A percentile compares a stretch with the other conserved stretches of the same genome.
Evolutionary conservation across 768 basidiomycete genomes (phyloP).

Genomic region (Butyriboletus loyo): DNA sequence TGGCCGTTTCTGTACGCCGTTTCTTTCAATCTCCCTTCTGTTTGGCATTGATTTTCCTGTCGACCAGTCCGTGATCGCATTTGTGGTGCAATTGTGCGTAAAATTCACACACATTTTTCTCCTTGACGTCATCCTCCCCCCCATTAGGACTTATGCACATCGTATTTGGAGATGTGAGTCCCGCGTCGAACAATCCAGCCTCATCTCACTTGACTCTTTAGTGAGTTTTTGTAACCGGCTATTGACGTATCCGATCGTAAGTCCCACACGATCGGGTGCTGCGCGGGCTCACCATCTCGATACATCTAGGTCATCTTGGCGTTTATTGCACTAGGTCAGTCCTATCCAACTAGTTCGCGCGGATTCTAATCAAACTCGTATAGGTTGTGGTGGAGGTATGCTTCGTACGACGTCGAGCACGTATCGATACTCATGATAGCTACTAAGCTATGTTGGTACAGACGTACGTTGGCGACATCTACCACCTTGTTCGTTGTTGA

Average conservation of each 20-base stretch:
- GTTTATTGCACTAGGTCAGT: constrained; percentile 27
- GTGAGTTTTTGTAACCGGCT: constrained; percentile 32
- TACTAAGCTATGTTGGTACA: constrained; percentile 30
- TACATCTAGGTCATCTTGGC: constrained; percentile 25
- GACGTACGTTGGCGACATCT: constrained; percentile 18
- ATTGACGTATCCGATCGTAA: constrained; percentile 34
- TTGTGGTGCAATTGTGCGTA: constrained; percentile 35
- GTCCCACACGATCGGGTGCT: constrained; percentile 2
- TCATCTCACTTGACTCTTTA: constrained; percentile 6
- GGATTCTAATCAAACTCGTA: not conserved
- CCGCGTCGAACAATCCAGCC: not conserved
- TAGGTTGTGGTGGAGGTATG: constrained; percentile 31
- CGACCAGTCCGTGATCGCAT: constrained; percentile 33
- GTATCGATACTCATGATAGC: constrained; percentile 1
- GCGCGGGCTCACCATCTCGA: not conserved
- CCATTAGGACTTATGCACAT: constrained; percentile 34
- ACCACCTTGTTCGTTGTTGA: not conserved
- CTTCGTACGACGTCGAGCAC: not conserved
- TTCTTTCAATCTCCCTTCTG: not conserved
- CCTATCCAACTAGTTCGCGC: not conserved
- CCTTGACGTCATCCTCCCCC: constrained; percentile 2
- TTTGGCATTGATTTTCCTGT: not conserved
- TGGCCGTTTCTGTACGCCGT: constrained; percentile 32
- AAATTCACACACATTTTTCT: not conserved
- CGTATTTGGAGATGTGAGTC: constrained; percentile 37